Percentiles rank a stretch among this genome's conserved stretches.
phyloP scores from a whole-genome alignment of 352 stramenopile species.

The Phytophthora nicotianae region DNA sequence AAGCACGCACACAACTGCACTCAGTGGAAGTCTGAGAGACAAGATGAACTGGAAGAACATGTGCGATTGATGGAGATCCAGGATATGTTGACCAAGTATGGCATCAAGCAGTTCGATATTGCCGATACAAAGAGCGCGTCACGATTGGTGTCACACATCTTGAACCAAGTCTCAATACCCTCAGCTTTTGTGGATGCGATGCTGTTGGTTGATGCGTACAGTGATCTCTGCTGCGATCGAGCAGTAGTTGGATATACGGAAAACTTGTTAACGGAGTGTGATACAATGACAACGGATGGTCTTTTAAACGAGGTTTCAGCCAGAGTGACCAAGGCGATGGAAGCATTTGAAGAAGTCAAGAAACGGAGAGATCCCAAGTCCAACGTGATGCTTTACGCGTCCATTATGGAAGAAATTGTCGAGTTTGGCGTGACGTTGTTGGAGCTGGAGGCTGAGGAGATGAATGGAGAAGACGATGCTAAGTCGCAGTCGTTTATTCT shows the following conservation, averaged over 20 bases:
- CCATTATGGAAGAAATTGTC: constrained; percentile 59
- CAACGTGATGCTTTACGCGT: constrained; percentile 40
- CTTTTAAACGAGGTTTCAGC: constrained; percentile 14
- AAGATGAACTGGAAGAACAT: constrained; percentile 65
- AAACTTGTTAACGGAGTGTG: constrained; percentile 53
- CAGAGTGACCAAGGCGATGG: constrained; percentile 25
- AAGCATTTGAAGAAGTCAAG: constrained; percentile 51
- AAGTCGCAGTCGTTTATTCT: constrained; percentile 36
- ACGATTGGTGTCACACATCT: constrained; percentile 60
- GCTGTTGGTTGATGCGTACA: constrained; percentile 67
- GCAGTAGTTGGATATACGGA: constrained; percentile 65
- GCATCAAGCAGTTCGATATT: constrained; percentile 58
- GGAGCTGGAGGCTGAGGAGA: constrained; percentile 41
- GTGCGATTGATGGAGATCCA: constrained; percentile 79
- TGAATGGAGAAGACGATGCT: not conserved
- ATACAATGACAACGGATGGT: not conserved
- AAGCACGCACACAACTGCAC: constrained; percentile 40
- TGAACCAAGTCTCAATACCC: constrained; percentile 51
- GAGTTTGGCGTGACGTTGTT: constrained; percentile 53
- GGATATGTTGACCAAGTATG: constrained; percentile 74
- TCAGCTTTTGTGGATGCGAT: constrained; percentile 64
- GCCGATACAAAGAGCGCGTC: constrained; percentile 54
- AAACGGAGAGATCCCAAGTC: constrained; percentile 29
- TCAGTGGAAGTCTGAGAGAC: constrained; percentile 48
- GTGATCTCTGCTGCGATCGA: constrained; percentile 51